A percentile compares a stretch with the other conserved stretches of the same genome.
These are phyloP conservation scores for Aspergillus alliaceus DNA, from an alignment of 2,329 filamentous ascomycete genomes.

Conservation along the genomic window DNA sequence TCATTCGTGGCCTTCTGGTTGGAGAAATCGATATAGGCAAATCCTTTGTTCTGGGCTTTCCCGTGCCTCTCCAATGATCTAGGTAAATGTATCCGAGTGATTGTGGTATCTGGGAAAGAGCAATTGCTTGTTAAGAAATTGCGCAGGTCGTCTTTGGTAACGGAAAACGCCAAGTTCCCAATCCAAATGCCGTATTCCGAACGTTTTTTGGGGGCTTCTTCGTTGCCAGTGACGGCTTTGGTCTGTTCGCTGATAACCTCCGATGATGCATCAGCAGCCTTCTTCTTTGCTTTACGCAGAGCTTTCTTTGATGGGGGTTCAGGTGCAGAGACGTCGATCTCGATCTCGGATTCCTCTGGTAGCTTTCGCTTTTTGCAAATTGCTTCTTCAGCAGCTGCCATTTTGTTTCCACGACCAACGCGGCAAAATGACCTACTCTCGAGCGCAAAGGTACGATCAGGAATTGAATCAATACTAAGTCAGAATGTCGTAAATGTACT, in stretches of 20 bases:
- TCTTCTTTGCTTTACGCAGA: constrained; percentile 83
- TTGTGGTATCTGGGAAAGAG: constrained; percentile 64
- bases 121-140: constrained; percentile 76
- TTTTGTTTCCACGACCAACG: constrained; percentile 13
- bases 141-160: constrained; percentile 72
- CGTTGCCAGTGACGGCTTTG: constrained; percentile 30
- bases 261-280: constrained; percentile 19
- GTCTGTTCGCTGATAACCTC: constrained; percentile 35
- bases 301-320: constrained; percentile 95
- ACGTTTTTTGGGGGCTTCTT: constrained; percentile 47
- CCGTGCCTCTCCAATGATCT: constrained; percentile 53
- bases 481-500: background rate
- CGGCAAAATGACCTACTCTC: background rate
- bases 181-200: constrained; percentile 92
- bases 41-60: constrained; percentile 78
- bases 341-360: constrained; percentile 62
- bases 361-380: constrained; percentile 70
- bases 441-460: background rate
- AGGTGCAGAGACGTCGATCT: constrained; percentile 85
- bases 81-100: constrained; percentile 84
- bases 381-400: constrained; percentile 29
- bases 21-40: constrained; percentile 92
- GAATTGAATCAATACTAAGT: background rate
- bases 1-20: constrained; percentile 66
- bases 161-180: constrained; percentile 85